Evolutionary conservation across 1,284 basidiomycete species (phyloP).

Genomic region (Moesziomyces parantarcticus): DNA sequence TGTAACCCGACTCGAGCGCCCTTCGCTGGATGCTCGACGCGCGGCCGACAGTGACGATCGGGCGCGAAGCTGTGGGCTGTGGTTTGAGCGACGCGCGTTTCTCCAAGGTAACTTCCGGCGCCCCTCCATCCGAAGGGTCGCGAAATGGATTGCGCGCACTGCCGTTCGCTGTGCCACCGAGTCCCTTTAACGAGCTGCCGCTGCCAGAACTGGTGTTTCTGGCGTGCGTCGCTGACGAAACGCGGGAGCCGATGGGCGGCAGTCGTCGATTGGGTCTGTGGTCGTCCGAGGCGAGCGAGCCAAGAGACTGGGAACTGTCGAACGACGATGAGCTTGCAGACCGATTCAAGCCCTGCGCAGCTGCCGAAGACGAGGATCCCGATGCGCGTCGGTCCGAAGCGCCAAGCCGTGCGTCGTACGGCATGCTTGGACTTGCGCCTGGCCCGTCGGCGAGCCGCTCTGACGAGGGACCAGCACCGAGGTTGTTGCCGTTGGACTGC

Average conservation of each 20-base stretch:
- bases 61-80: slow-evolving; percentile 38
- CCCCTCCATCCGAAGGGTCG: slow-evolving; percentile 27
- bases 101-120: background rate
- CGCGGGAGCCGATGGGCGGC: slow-evolving; percentile 43
- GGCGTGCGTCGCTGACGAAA: slow-evolving; percentile 11
- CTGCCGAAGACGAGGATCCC: slow-evolving; percentile 11
- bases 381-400: slow-evolving; percentile 12
- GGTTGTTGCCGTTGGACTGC: slow-evolving; percentile 13
- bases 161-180: slow-evolving; percentile 1
- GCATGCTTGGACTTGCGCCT: slow-evolving; percentile 13
- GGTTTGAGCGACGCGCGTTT: slow-evolving; percentile 32
- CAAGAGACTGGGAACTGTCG: slow-evolving; percentile 30
- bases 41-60: slow-evolving; percentile 55
- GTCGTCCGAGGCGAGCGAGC: slow-evolving; percentile 28
- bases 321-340: slow-evolving; percentile 28
- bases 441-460: slow-evolving; percentile 38
- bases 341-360: slow-evolving; percentile 15
- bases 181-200: slow-evolving; percentile 1
- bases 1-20: slow-evolving; percentile 28
- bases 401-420: slow-evolving; percentile 4
- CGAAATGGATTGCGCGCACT: slow-evolving; percentile 30
- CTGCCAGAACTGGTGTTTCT: slow-evolving; percentile 14
- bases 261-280: slow-evolving; percentile 33
- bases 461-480: slow-evolving; percentile 44
- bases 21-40: slow-evolving; percentile 46